A percentile compares a stretch with the other conserved stretches of the same genome.
phyloP scores from a whole-genome alignment of 2,329 filamentous ascomycete genomes.

The Phialocephala subalpina region DNA sequence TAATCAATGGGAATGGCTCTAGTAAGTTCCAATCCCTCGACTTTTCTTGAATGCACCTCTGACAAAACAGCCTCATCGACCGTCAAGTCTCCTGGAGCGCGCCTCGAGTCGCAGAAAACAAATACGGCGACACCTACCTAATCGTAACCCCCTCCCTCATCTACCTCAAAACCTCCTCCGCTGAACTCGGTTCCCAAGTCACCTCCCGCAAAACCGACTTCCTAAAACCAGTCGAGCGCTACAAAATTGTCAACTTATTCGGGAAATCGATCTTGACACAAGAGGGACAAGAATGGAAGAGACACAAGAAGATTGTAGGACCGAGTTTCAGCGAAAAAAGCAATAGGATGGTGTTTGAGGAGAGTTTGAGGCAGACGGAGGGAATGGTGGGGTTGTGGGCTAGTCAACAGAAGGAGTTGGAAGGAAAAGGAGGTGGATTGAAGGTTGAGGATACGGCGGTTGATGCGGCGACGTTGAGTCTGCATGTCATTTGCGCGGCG shows the following conservation, averaged over 20 bases:
- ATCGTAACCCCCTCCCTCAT: conserved; percentile 33
- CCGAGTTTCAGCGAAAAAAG: conserved; percentile 52
- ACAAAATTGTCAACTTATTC: conserved; percentile 43
- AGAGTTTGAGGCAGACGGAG: conserved; percentile 56
- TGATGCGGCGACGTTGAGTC: conserved; percentile 57
- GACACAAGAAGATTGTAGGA: conserved; percentile 44
- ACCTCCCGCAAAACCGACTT: conserved; percentile 40
- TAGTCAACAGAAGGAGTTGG: background rate
- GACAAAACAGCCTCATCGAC: conserved; percentile 27
- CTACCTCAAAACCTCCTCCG: conserved; percentile 39
- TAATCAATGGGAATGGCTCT: conserved; percentile 32
- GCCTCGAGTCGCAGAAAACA: conserved; percentile 23
- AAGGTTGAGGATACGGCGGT: conserved; percentile 50
- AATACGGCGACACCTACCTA: conserved; percentile 39
- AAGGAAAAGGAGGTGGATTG: conserved; percentile 28
- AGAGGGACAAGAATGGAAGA: conserved; percentile 44
- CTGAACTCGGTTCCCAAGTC: conserved; percentile 40
- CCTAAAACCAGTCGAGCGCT: conserved; percentile 41
- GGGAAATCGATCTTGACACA: conserved; percentile 42
- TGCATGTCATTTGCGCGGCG: conserved; percentile 62
- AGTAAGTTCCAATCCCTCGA: conserved; percentile 20
- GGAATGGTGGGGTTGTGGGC: conserved; percentile 50
- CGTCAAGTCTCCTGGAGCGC: conserved; percentile 28
- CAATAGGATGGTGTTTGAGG: conserved; percentile 52
- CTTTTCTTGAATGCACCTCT: background rate